Evolutionary conservation across 495 filamentous ascomycete genomes (phyloP), one percentile per base, ranked within the genome.

Genomic region (Emericellopsis terricola): DNA sequence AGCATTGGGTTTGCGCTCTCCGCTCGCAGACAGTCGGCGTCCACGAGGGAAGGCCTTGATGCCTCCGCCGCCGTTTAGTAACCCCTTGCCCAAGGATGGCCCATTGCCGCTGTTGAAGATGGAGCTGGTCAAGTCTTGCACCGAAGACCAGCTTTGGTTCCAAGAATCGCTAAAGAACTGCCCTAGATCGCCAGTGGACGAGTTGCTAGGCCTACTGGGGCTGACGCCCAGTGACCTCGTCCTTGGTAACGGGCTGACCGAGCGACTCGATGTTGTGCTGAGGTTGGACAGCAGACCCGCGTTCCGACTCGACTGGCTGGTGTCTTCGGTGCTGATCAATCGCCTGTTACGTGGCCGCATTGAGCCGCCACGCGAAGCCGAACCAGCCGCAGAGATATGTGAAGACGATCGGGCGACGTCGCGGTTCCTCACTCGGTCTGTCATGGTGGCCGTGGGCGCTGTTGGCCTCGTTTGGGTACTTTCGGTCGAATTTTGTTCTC

Each of bases 121-220:
- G 16, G 62, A 62, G 14, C 56, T 49, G 3, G 62, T 56, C 16
- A 64, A 50, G 18, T 52, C 57, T 27, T 56, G 50, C 0, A 65
- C 49, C 7, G 59, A 56, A 1, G 60, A 47, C 62, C 62, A 65
- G 38, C 52, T 62, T 4, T 60, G 52, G 1, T 53, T 35, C 60
- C 59, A 65, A 4, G 57, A 56, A 7, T 48, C 50, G 19, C 52
- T 55, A 4, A 63, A 42, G 9, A 35, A n/a, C 33, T 35, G 33
- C 14, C 33, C 33, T 10, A 65, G 41, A 4, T 56, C 51, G n/a
- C 48, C 41, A 4, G 44, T 47, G 16, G 41, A 15, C 1, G 13
- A 6, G 13, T 18, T 30, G 2, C 35, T 11, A 14, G 14, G 18
- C 17, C 20, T 24, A 8, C 31, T 17, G 4, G 31, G 31, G n/a